phyloP scores from a whole-genome alignment of 2,329 filamentous ascomycete genomes.

The Alternaria panax region DNA sequence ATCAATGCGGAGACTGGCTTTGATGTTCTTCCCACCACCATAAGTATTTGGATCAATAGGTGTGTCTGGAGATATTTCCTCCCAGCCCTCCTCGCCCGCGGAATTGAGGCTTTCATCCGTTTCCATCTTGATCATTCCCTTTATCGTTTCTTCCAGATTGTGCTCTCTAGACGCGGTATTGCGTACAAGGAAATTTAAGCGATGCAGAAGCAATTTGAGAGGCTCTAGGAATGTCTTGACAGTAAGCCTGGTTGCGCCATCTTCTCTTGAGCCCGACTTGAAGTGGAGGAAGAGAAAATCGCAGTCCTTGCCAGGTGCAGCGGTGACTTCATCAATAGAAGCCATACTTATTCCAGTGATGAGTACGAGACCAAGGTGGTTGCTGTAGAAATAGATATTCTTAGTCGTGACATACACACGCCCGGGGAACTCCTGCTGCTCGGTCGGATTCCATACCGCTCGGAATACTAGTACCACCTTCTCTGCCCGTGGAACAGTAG shows the following conservation, averaged over 20 bases:
- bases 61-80: slow-evolving; percentile 72
- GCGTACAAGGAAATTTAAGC: slow-evolving; percentile 85
- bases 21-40: slow-evolving; percentile 60
- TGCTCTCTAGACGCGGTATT: slow-evolving; percentile 77
- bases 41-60: slow-evolving; percentile 62
- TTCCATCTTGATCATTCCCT: slow-evolving; percentile 77
- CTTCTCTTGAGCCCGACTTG: slow-evolving; percentile 67
- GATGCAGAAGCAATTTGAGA: slow-evolving; percentile 78
- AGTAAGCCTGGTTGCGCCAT: slow-evolving; percentile 75
- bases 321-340: slow-evolving; percentile 85
- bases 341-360: slow-evolving; percentile 79
- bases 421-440: slow-evolving; percentile 79
- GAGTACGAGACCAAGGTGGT: slow-evolving; percentile 89
- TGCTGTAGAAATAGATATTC: slow-evolving; percentile 95
- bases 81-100: slow-evolving; percentile 88
- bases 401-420: slow-evolving; percentile 87
- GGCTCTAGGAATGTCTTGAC: slow-evolving; percentile 95
- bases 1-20: slow-evolving; percentile 67
- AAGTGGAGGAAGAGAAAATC: slow-evolving; percentile 91
- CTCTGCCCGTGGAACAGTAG: slow-evolving; percentile 76
- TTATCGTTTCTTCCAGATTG: slow-evolving; percentile 74
- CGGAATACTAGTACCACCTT: slow-evolving; percentile 91
- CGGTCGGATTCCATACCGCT: slow-evolving; percentile 83
- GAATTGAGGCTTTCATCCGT: slow-evolving; percentile 62
- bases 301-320: slow-evolving; percentile 86